Evolutionary conservation across 2,329 filamentous ascomycete genomes (phyloP).

Genomic region (Alternaria ethzedia): DNA sequence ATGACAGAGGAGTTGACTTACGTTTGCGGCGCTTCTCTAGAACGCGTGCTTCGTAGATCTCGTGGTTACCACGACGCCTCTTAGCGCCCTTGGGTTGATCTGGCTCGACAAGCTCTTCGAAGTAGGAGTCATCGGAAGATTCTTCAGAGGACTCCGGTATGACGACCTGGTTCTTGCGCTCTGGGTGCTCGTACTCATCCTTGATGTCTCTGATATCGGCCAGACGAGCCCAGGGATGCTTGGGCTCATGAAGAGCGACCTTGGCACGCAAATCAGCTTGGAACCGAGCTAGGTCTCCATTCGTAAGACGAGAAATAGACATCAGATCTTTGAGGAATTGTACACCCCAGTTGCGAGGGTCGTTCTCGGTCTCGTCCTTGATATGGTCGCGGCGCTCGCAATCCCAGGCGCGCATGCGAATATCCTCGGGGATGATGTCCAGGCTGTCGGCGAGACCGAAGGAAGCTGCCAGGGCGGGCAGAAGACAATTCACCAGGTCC

Average conservation of each 20-base stretch:
- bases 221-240: conserved; percentile 42
- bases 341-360: conserved; percentile 46
- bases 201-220: conserved; percentile 41
- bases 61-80: conserved; percentile 26
- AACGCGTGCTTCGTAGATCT: conserved; percentile 39
- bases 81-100: conserved; percentile 28
- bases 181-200: conserved; percentile 37
- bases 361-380: conserved; percentile 40
- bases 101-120: conserved; percentile 39
- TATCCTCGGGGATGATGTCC: conserved; percentile 43
- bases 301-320: conserved; percentile 39
- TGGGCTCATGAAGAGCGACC: conserved; percentile 29
- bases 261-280: conserved; percentile 35
- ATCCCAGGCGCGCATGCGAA: conserved; percentile 47
- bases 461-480: conserved; percentile 37
- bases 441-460: conserved; percentile 29
- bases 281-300: conserved; percentile 32
- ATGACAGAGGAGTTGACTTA: conserved; percentile 10
- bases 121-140: conserved; percentile 36
- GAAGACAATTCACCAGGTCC: conserved; percentile 39
- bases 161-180: conserved; percentile 11
- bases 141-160: conserved; percentile 20
- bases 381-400: conserved; percentile 44
- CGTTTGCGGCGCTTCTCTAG: conserved; percentile 34
- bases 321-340: conserved; percentile 45